Base-by-base conservation (phyloP, 148 eudicot genomes). In the Rhododendron henanense region DNA sequence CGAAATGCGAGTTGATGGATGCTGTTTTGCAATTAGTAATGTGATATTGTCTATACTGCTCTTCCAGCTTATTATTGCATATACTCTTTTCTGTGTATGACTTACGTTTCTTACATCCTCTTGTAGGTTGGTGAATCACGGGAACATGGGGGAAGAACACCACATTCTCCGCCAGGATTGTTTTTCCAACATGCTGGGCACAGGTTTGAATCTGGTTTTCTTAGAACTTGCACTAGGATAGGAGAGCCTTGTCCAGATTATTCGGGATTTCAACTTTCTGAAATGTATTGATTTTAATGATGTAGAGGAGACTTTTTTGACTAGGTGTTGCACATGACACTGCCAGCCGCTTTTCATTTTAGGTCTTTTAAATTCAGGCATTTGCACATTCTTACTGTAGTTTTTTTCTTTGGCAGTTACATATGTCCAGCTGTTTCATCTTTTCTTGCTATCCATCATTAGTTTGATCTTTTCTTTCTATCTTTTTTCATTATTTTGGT, bases 151-250 rank as follows among this genome's bases (percentile, higher is more conserved):
- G 86, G 81, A 82, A 88, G 84, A 63, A 74, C 89, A 65, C 89
- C 92, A 57, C 87, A 85, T 89, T 85, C 94, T 85, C 91, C 98
- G 83, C 89, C 95, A 76, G 98, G 98, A 78, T 92, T 96, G 85
- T 93, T 96, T 87, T 96, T 96, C 79, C 97, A 93, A 89, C 98
- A 96, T 89, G 93, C 95, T 85, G 98, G 98, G 79, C 98, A 96
- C 92, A 96, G 98, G 98, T 96, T 86, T 81, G 91, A 84, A 77
- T 48, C 61, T 85, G 51, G 57, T 47, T 61, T 83, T 78, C 79
- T 8, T 79, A 47, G 47, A 41, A 55, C 75, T 63, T 4, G 7
- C 63, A 57, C 4, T 31, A 31, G 31, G 31, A 31, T 4, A 57
- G 21, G 21, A 57, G 21, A 61, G 57, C 77, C 76, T 81, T 21